These are phyloP conservation scores for Candida pseudofarinosa DNA, from an alignment of 805 yeast species.

Conservation along the genomic window DNA sequence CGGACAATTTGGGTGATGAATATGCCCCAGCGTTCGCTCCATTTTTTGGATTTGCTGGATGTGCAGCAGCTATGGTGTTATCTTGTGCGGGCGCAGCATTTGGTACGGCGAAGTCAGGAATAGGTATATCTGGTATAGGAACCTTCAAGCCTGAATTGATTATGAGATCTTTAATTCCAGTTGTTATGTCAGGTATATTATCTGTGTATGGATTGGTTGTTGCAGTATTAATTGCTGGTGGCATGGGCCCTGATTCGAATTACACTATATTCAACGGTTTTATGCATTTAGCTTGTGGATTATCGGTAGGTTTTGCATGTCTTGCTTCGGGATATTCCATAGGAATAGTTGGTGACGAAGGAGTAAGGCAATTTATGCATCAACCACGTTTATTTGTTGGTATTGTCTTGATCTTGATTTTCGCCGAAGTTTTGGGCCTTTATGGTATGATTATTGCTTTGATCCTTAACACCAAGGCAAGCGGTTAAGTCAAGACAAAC, in stretches of 20 bases:
- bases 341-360: conserved; percentile 92
- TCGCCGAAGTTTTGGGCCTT: conserved; percentile 85
- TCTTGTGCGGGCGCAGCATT: conserved; percentile 98
- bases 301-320: conserved; percentile 95
- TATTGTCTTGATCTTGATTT: conserved; percentile 81
- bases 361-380: conserved; percentile 83
- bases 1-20: conserved; percentile 44
- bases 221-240: conserved; percentile 91
- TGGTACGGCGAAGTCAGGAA: conserved; percentile 97
- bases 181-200: conserved; percentile 95
- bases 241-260: conserved; percentile 68
- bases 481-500: conserved; percentile 36
- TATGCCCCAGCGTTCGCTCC: conserved; percentile 92
- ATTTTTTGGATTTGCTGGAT: conserved; percentile 96
- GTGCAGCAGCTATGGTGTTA: conserved; percentile 87
- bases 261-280: conserved; percentile 94
- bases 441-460: conserved; percentile 95
- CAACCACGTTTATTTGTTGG: conserved; percentile 89
- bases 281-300: conserved; percentile 95
- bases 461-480: conserved; percentile 85
- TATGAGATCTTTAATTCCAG: conserved; percentile 94
- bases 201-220: conserved; percentile 97
- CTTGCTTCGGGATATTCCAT: conserved; percentile 95
- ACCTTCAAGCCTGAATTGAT: conserved; percentile 95
- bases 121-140: conserved; percentile 98